Evolutionary conservation across 2,329 filamentous ascomycete species (phyloP).

Genomic region (Ophiostoma triangulosporum): DNA sequence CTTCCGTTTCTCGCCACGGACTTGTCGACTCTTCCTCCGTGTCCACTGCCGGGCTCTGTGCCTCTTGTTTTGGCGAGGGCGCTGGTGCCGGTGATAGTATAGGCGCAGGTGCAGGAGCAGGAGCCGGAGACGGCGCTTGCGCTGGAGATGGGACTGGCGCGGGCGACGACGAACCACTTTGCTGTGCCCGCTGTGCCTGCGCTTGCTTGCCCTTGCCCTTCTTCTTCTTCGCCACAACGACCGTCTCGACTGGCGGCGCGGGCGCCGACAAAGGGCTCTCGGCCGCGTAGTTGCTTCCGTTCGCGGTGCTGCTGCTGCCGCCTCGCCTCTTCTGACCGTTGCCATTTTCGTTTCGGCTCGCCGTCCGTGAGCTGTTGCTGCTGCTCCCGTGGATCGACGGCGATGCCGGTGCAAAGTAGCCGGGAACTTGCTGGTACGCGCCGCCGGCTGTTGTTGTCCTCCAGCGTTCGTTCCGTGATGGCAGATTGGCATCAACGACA

Average conservation of each 20-base stretch:
- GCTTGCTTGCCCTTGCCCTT: constrained; percentile 14
- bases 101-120: neutral
- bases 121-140: neutral
- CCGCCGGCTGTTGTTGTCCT: constrained; percentile 9
- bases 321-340: neutral
- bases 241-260: neutral
- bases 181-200: constrained; percentile 3
- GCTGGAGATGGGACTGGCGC: neutral
- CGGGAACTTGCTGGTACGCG: constrained; percentile 23
- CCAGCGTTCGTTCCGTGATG: constrained; percentile 52
- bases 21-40: neutral
- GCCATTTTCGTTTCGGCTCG: neutral
- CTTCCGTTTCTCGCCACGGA: neutral
- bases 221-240: constrained; percentile 11
- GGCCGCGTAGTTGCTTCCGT: neutral
- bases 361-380: neutral
- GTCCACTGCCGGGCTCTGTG: neutral
- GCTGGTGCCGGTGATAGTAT: neutral
- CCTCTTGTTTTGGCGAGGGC: neutral
- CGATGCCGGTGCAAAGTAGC: constrained; percentile 5
- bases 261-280: neutral
- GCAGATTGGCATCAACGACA: constrained; percentile 70
- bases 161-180: neutral
- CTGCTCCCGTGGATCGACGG: neutral
- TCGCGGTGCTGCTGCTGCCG: neutral